These are phyloP conservation scores for Mycena indigotica DNA, from an alignment of 768 basidiomycete species.

Conservation along the genomic window DNA sequence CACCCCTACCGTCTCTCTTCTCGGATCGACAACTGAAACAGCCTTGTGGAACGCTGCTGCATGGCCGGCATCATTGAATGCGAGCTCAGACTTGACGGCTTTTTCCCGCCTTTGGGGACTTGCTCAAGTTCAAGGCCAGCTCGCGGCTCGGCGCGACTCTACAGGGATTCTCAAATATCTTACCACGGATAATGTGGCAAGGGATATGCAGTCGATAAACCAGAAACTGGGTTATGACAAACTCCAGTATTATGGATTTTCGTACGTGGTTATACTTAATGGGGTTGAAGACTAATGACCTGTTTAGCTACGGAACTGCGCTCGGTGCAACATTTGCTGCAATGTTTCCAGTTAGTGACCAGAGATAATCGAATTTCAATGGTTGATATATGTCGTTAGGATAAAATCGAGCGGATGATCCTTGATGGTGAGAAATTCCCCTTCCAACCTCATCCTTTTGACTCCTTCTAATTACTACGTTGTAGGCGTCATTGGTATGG, in stretches of 20 bases:
- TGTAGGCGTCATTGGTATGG: slow-evolving; percentile 21
- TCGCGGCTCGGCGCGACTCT: neutral
- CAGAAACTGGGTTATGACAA: slow-evolving; percentile 10
- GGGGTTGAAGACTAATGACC: neutral
- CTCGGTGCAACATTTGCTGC: slow-evolving; percentile 23
- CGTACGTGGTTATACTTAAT: neutral
- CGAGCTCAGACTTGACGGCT: neutral
- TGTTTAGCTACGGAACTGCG: slow-evolving; percentile 14
- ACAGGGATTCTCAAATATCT: slow-evolving; percentile 1
- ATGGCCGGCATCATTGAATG: neutral
- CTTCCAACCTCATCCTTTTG: too few relatives aligned
- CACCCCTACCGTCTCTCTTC: slow-evolving; percentile 12
- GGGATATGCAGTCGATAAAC: slow-evolving; percentile 17
- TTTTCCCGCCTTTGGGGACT: neutral
- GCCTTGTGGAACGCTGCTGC: neutral
- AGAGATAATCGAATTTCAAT: too few relatives aligned
- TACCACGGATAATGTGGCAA: slow-evolving; percentile 7
- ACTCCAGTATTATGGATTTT: slow-evolving; percentile 14
- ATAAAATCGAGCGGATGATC: slow-evolving; percentile 16
- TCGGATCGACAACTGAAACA: slow-evolving; percentile 3
- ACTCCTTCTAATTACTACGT: too few relatives aligned
- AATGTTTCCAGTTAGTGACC: slow-evolving; percentile 18
- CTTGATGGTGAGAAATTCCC: slow-evolving; percentile 19
- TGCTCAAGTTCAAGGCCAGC: neutral
- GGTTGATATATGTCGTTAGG: too few relatives aligned